Percentiles rank a stretch among this genome's conserved stretches.
phyloP scores from a whole-genome alignment of 306 rosid species.

The Cajanus cajan region DNA sequence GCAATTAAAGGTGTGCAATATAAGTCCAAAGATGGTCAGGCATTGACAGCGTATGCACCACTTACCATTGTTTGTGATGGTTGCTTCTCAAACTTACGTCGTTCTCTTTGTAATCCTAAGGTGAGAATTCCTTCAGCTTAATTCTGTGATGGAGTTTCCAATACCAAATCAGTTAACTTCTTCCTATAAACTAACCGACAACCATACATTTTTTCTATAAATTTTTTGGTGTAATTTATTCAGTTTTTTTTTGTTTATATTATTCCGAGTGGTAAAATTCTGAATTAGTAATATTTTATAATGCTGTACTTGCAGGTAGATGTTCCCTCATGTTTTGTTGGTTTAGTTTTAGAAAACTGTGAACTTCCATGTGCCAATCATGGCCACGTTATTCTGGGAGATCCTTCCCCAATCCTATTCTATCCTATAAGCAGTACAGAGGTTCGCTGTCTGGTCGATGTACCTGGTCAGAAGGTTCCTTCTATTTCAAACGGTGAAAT shows the following conservation, averaged over 20 bases:
- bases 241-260: neutral
- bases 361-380: constrained; percentile 91
- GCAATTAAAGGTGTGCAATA: constrained; percentile 84
- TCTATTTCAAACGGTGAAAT: constrained; percentile 95
- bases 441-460: constrained; percentile 94
- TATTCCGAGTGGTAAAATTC: neutral
- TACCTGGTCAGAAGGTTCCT: constrained; percentile 97
- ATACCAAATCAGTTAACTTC: constrained; percentile 1
- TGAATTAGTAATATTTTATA: constrained; percentile 9
- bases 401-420: constrained; percentile 94
- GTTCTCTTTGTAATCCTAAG: constrained; percentile 92
- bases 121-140: constrained; percentile 40
- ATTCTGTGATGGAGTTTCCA: neutral
- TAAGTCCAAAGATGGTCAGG: constrained; percentile 78
- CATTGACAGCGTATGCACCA: constrained; percentile 70
- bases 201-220: neutral
- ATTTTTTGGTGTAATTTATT: neutral
- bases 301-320: constrained; percentile 69
- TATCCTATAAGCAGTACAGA: constrained; percentile 92
- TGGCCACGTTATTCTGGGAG: constrained; percentile 90
- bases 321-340: constrained; percentile 90
- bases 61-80: constrained; percentile 97
- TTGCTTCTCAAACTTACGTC: constrained; percentile 95
- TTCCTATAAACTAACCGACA: neutral
- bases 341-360: constrained; percentile 80